Conservation (phyloP, 305 asterid species). For the Solanum hybrid region DNA sequence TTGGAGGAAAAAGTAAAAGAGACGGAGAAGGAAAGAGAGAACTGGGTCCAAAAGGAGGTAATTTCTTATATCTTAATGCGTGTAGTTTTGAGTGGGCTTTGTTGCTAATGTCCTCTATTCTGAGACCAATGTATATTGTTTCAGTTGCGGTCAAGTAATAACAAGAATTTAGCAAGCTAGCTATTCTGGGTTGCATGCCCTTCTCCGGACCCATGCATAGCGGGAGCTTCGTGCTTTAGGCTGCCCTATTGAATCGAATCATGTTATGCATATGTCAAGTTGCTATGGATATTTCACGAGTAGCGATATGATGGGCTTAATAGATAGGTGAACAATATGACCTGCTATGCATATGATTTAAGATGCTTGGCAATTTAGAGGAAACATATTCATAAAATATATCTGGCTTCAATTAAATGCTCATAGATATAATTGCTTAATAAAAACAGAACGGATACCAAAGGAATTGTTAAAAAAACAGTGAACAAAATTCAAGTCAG, state of each 20-base stretch:
- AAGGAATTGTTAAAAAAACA: not conserved
- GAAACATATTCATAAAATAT: not conserved
- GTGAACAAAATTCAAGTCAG: not conserved
- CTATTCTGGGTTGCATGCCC: not conserved
- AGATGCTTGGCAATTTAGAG: not conserved
- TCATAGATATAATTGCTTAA: not conserved
- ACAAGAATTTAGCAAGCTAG: not conserved
- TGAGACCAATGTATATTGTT: not conserved
- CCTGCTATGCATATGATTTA: not conserved
- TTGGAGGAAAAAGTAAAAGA: constrained; percentile 39
- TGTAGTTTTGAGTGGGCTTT: not conserved
- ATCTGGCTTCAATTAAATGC: not conserved
- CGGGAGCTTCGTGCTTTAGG: not conserved
- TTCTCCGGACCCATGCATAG: not conserved
- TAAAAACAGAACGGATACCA: not conserved
- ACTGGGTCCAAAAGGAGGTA: constrained; percentile 61
- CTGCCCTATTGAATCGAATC: not conserved
- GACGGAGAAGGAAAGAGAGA: constrained; percentile 40
- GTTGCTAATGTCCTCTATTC: not conserved
- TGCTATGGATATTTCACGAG: not conserved
- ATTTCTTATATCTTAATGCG: not conserved
- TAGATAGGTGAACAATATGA: not conserved
- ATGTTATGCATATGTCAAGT: not conserved
- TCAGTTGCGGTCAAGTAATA: not conserved
- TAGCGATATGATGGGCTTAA: not conserved